Evolutionary conservation across 164 flowering plant species (phyloP).

Genomic region (Magnolia sinica): DNA sequence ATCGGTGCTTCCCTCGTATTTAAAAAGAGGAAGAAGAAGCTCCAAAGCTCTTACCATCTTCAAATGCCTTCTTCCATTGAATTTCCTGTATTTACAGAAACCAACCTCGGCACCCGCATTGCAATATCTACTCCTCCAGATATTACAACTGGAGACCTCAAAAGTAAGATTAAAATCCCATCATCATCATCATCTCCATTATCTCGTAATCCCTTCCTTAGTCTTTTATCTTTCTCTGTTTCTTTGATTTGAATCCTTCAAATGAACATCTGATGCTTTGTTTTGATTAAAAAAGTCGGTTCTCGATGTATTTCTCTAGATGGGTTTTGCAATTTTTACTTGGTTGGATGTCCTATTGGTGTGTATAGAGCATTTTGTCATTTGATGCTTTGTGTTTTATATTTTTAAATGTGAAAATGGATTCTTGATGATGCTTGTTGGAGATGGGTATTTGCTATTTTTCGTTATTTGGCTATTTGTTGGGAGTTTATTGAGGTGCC

Average conservation of each 20-base stretch:
- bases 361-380: too few relatives aligned
- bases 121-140: background rate
- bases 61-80: background rate
- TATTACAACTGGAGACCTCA: background rate
- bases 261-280: background rate
- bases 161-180: background rate
- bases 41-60: background rate
- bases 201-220: background rate
- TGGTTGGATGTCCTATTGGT: too few relatives aligned
- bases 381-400: too few relatives aligned
- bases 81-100: slow-evolving; percentile 1
- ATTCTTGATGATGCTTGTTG: too few relatives aligned
- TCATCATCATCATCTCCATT: background rate
- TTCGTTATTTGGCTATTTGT: too few relatives aligned
- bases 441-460: too few relatives aligned
- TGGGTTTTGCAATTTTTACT: too few relatives aligned
- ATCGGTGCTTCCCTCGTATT: too few relatives aligned
- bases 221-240: background rate
- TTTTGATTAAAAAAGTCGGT: background rate
- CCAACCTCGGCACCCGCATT: background rate
- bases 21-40: too few relatives aligned
- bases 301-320: too few relatives aligned
- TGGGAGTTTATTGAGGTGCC: too few relatives aligned
- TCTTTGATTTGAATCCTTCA: background rate
- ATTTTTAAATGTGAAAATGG: too few relatives aligned